These are phyloP conservation scores for Penicillium palitans DNA, from an alignment of 2,329 filamentous ascomycete genomes.

Conservation along the genomic window DNA sequence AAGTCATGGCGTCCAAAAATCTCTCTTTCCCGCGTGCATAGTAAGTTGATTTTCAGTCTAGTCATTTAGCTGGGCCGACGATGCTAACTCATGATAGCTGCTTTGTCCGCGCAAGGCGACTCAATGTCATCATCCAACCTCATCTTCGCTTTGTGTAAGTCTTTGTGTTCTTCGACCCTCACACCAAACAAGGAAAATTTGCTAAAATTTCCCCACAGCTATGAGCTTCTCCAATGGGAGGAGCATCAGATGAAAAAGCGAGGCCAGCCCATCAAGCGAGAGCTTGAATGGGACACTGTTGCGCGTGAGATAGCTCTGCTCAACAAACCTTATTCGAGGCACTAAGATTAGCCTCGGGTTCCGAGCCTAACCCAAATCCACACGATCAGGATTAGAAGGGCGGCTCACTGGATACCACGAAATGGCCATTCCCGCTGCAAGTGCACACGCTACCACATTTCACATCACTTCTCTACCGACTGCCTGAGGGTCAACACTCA, in stretches of 20 bases:
- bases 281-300: constrained; percentile 89
- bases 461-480: background rate
- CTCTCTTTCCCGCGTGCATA: constrained; percentile 90
- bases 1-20: constrained; percentile 81
- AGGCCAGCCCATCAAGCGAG: constrained; percentile 62
- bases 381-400: background rate
- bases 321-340: constrained; percentile 87
- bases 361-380: background rate
- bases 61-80: background rate
- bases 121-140: constrained; percentile 98
- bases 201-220: constrained; percentile 38
- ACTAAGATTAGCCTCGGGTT: constrained; percentile 13
- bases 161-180: background rate
- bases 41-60: constrained; percentile 43
- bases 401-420: too few species aligned
- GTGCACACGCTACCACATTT: background rate
- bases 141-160: constrained; percentile 82
- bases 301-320: constrained; percentile 88
- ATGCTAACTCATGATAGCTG: constrained; percentile 53
- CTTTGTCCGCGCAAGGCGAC: constrained; percentile 83
- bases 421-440: background rate
- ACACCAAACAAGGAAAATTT: background rate
- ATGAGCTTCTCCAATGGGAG: constrained; percentile 96
- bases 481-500: background rate
- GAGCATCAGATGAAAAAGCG: constrained; percentile 65